These are phyloP conservation scores for Carpinus viminea DNA, from an alignment of 306 rosid genomes.

Conservation along the genomic window DNA sequence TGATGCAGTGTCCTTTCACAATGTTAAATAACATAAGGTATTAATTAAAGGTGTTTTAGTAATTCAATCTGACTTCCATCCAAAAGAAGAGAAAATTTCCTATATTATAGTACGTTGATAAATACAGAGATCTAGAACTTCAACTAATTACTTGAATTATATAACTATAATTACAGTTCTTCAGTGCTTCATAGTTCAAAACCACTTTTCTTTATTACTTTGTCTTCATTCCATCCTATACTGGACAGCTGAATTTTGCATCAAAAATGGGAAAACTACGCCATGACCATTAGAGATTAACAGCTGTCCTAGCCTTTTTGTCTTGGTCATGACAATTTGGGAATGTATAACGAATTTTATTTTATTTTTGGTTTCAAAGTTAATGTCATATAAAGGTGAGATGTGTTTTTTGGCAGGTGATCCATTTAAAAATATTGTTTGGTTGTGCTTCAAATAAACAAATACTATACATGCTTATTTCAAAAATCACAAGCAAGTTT, in stretches of 20 bases:
- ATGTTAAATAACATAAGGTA: neutral
- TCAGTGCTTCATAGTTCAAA: neutral
- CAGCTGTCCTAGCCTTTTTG: neutral
- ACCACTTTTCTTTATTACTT: neutral
- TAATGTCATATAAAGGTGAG: no score
- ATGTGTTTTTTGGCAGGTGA: no score
- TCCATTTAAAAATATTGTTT: no score
- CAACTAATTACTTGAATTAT: neutral
- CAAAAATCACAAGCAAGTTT: no score
- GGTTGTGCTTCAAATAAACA: no score
- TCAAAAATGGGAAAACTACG: neutral
- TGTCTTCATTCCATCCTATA: neutral
- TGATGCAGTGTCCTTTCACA: neutral
- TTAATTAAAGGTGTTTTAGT: neutral
- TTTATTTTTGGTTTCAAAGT: no score
- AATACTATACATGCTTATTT: no score
- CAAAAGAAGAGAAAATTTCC: neutral
- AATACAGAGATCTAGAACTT: neutral
- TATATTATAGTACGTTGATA: neutral
- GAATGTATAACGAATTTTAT: no score
- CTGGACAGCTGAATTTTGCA: neutral
- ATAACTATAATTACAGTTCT: neutral
- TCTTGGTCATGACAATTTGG: neutral
- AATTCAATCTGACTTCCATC: slow-evolving; percentile 1
- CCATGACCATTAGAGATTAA: neutral